A percentile compares a stretch with the other conserved stretches of the same genome.
phyloP scores from a whole-genome alignment of 2,329 filamentous ascomycete genomes.

The Cladophialophora carrionii region DNA sequence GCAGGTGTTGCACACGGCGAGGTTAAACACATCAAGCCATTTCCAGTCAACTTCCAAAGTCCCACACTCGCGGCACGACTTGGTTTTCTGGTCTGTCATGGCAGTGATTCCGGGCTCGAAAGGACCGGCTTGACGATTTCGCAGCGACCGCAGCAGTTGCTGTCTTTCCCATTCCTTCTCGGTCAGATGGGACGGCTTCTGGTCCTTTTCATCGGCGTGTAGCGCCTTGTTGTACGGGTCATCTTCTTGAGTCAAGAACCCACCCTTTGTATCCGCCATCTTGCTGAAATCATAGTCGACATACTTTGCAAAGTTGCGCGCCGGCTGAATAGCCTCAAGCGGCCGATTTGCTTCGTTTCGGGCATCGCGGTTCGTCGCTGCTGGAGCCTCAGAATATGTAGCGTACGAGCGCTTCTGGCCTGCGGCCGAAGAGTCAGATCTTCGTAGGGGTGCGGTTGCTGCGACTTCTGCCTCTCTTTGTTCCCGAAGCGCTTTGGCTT shows the following conservation, averaged over 20 bases:
- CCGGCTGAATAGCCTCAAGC: conserved; percentile 66
- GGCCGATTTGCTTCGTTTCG: conserved; percentile 49
- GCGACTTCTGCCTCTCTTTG: conserved; percentile 66
- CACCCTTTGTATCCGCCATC: conserved; percentile 97
- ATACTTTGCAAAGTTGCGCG: conserved; percentile 87
- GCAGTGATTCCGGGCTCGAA: conserved; percentile 89
- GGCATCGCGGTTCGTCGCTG: conserved; percentile 70
- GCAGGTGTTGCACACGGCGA: conserved; percentile 76
- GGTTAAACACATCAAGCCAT: conserved; percentile 82
- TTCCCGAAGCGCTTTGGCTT: conserved; percentile 82
- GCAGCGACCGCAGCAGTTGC: conserved; percentile 72
- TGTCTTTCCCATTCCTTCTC: conserved; percentile 87
- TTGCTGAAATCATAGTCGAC: conserved; percentile 98
- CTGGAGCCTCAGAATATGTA: conserved; percentile 62
- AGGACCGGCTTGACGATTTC: conserved; percentile 73
- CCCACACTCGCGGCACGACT: conserved; percentile 80
- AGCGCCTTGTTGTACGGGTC: conserved; percentile 86
- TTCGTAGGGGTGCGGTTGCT: conserved; percentile 41
- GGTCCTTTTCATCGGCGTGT: conserved; percentile 60
- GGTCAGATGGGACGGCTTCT: conserved; percentile 85
- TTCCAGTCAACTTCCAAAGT: conserved; percentile 90
- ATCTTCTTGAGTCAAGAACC: conserved; percentile 87
- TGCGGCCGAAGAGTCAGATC: conserved; percentile 53
- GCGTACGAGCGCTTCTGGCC: conserved; percentile 74
- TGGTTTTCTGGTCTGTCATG: conserved; percentile 64